Evolutionary conservation across 2,329 filamentous ascomycete genomes (phyloP), one percentile per base, ranked within the genome.

Genomic region (Triangularia verruculosa): DNA sequence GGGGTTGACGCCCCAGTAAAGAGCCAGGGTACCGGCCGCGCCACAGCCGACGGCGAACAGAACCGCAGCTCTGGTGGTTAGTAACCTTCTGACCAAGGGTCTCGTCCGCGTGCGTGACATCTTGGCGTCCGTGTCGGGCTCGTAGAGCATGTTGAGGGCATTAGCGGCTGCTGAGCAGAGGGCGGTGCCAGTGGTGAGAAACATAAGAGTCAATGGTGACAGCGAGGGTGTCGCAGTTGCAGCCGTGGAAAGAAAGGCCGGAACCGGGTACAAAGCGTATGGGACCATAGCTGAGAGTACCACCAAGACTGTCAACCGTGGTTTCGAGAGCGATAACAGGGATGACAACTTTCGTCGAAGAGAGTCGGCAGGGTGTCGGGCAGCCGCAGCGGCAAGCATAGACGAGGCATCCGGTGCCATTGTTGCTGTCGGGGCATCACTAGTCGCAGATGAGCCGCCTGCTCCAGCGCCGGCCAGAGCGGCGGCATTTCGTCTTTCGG

Each of bases 131-230:
- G 93, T 93, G 64, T 88, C 83, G 9, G 89, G 91, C 77, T 99
- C 95, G 77, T 97, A 93, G 64, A 97, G 87, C 95, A 99, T 99
- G 77, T 99, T 99, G 69, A 98, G 82, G 1, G 95, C 87, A 75
- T 99, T 99, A 52, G 95, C 95, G 64, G 90, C 92, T 52, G 93
- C 92, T n/a, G 87, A 91, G 75, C 92, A 95, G 20, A 97, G 83
- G 4, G 93, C 88, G 0, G 95, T 98, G 64, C 95, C 94, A 3
- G 87, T 87, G 0, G 94, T 97, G 59, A 99, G 87, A 80, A 97
- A 98, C 59, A 96, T 83, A 17, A 98, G 88, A 8, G 95, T 99
- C 61, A 98, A 82, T 1, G 95, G 92, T 66, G 91, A 96, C 53
- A 97, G 85, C 17, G 92, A 95, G 1, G 95, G 93, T 6, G 87